Evolutionary conservation across 2,329 filamentous ascomycete species (phyloP), one percentile per base, ranked within the genome.

Genomic region (Diaporthe ilicicola): DNA sequence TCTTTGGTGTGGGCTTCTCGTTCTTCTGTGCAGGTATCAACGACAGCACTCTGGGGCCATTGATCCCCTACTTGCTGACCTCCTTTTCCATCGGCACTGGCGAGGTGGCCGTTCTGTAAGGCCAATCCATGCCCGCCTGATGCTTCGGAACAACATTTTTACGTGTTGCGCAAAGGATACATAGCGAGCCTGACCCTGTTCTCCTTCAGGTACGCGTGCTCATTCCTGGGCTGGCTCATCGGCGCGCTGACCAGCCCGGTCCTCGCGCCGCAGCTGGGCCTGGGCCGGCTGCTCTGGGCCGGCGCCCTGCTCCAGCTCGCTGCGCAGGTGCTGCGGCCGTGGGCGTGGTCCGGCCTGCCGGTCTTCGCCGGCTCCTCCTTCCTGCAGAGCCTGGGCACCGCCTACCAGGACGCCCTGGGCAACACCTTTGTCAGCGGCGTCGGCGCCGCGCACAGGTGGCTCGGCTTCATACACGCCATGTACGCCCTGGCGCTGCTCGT

Each of bases 11-110:
- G 2, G 86, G 85, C 0, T 87, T 91, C 73, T 89, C 88, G 0
- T 92, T 92, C 80, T 91, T 92, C 75, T 88, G 90, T 37, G 89
- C 90, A 0, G 90, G 90, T 0, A 82, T 88, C 59, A 92, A 91
- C 70, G 90, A 92, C 76, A 90, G 90, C 39, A 90, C 86, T 72
- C 81, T 92, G 0, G 90, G 90, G 2, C 85, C 90, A 1, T 74
- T 92, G 17, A 86, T 92, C 1, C 90, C 90, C 0, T 90, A 92
- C 75, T 84, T 92, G 12, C 83, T 92, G 22, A 17, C 5, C n/a
- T 2, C 44, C 1, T 51, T 56, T 65, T 62, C 15, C 24, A 67
- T 79, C 34, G 75, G 77, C 29, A 79, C 77, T 1, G 76, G 78
- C 9, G 76, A 79, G 67, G 72, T 76, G 12, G 78, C 75, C 46